These are phyloP conservation scores for Ophiostoma ulmi DNA, from an alignment of 2,329 filamentous ascomycete genomes.

Conservation along the genomic window DNA sequence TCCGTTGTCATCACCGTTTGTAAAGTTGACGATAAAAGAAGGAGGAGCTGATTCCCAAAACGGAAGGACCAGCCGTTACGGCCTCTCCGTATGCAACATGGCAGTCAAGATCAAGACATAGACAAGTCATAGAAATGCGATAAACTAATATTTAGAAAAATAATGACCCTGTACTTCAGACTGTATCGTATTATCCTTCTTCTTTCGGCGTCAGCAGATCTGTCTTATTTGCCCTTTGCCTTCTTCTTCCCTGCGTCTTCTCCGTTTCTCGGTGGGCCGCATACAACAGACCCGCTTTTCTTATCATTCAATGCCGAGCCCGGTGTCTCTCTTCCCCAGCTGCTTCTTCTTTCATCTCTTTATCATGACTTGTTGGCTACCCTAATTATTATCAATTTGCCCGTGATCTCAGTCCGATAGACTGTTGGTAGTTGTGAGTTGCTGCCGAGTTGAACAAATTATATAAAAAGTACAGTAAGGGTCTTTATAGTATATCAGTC, in stretches of 20 bases:
- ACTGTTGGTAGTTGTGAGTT: background rate
- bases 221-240: background rate
- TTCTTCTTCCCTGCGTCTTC: background rate
- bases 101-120: too few species aligned
- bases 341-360: background rate
- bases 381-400: background rate
- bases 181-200: slow-evolving; percentile 2
- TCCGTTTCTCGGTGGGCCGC: slow-evolving; percentile 15
- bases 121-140: too few species aligned
- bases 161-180: background rate
- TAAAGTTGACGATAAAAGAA: background rate
- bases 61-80: slow-evolving; percentile 6
- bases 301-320: slow-evolving; percentile 9
- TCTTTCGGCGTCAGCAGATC: background rate
- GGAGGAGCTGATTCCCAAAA: background rate
- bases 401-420: background rate
- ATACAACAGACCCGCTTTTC: background rate
- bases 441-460: background rate
- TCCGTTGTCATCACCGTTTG: background rate
- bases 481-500: background rate
- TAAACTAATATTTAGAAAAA: too few species aligned
- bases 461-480: background rate
- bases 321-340: background rate
- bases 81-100: background rate
- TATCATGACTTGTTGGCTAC: background rate